phyloP scores from a whole-genome alignment of 2,329 filamentous ascomycete species.

The Phyllosticta paracitricarpa region DNA sequence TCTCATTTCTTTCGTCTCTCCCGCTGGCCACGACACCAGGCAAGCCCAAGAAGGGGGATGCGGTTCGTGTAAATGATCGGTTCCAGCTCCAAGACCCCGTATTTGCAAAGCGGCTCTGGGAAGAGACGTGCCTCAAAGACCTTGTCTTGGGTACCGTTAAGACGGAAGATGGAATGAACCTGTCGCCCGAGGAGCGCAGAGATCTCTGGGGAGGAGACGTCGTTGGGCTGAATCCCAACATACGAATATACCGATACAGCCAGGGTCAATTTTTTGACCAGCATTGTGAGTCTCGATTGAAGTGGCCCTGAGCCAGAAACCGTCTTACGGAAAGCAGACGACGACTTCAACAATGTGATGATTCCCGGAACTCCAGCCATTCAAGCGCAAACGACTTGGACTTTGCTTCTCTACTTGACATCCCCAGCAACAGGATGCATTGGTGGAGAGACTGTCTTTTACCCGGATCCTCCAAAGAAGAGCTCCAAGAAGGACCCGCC shows the following conservation, averaged over 20 bases:
- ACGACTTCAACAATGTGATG: slow-evolving; percentile 69
- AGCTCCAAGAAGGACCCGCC: slow-evolving; percentile 31
- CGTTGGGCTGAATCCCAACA: slow-evolving; percentile 79
- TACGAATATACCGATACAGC: slow-evolving; percentile 78
- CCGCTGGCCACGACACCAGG: slow-evolving; percentile 69
- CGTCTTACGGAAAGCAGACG: slow-evolving; percentile 49
- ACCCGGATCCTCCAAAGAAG: slow-evolving; percentile 53
- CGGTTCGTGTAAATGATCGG: slow-evolving; percentile 78
- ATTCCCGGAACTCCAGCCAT: slow-evolving; percentile 33
- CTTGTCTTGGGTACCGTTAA: slow-evolving; percentile 32
- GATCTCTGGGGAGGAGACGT: slow-evolving; percentile 67
- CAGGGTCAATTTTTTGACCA: slow-evolving; percentile 85
- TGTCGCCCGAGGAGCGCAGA: slow-evolving; percentile 22
- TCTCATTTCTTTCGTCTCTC: slow-evolving; percentile 60
- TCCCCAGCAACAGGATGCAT: slow-evolving; percentile 62
- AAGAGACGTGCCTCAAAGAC: slow-evolving; percentile 61
- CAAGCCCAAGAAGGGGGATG: slow-evolving; percentile 69
- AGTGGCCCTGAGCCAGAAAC: not conserved
- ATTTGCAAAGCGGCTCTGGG: slow-evolving; percentile 71
- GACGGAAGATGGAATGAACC: slow-evolving; percentile 18
- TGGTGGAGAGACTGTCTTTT: slow-evolving; percentile 89
- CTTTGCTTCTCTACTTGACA: slow-evolving; percentile 77
- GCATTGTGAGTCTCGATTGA: slow-evolving; percentile 58
- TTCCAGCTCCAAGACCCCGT: slow-evolving; percentile 68
- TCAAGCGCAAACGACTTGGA: slow-evolving; percentile 74